Evolutionary conservation across 179 eudicot genomes (phyloP).

Genomic region (Heliamphora pulchella): DNA sequence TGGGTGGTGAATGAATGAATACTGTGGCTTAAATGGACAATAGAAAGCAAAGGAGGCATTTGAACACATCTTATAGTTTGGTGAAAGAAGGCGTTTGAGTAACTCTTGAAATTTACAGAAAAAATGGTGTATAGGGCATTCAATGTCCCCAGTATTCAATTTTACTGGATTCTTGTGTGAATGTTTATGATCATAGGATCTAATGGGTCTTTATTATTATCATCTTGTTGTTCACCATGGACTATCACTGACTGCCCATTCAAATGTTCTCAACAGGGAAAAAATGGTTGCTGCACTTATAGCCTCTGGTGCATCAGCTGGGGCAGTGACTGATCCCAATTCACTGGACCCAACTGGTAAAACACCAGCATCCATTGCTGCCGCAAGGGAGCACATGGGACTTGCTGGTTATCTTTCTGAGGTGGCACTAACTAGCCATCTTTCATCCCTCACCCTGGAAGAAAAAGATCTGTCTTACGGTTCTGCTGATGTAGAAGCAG

Average conservation of each 20-base stretch:
- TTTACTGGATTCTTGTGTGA: neutral
- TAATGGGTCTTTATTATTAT: neutral
- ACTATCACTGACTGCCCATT: neutral
- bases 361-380: conserved; percentile 85
- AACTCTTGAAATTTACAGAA: neutral
- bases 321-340: conserved; percentile 83
- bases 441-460: conserved; percentile 63
- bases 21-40: too few relatives aligned
- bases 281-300: conserved; percentile 87
- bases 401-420: conserved; percentile 95
- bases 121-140: neutral
- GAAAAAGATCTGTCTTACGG: conserved; percentile 63
- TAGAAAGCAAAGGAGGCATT: neutral
- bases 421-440: conserved; percentile 74
- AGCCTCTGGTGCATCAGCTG: conserved; percentile 89
- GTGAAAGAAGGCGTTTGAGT: conserved; percentile 1
- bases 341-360: conserved; percentile 65
- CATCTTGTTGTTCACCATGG: too few relatives aligned
- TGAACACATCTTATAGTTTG: neutral
- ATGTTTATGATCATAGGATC: neutral
- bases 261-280: conserved; percentile 48
- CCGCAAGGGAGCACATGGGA: conserved; percentile 65
- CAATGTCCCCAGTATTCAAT: neutral
- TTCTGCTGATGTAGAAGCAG: conserved; percentile 66
- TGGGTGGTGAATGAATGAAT: too few relatives aligned